Evolutionary conservation across 2,329 filamentous ascomycete species (phyloP).

Genomic region (Verticillium dahliae): DNA sequence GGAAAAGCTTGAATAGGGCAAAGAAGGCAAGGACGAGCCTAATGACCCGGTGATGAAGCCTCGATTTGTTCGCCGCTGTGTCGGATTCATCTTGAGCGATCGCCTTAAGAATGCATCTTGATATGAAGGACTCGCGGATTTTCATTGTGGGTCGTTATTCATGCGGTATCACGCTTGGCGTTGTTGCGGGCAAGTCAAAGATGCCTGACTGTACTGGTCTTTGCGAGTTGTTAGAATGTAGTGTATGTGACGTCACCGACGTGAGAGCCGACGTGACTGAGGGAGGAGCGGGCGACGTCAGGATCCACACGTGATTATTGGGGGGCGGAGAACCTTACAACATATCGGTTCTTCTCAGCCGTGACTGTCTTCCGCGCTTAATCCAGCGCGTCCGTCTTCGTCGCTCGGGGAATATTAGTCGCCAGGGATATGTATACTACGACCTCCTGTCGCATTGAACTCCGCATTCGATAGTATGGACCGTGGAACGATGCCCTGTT

Average conservation of each 20-base stretch:
- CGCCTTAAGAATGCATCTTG: conserved; percentile 51
- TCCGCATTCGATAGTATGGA: not conserved
- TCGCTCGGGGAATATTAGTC: not conserved
- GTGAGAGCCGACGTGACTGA: too few species aligned
- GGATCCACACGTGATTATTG: too few species aligned
- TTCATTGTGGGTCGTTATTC: conserved; percentile 15
- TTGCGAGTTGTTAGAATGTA: too few species aligned
- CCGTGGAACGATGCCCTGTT: not conserved
- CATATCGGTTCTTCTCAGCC: too few species aligned
- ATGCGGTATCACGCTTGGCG: not conserved
- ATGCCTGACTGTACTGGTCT: too few species aligned
- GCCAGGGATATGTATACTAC: not conserved
- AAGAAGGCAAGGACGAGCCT: conserved; percentile 24
- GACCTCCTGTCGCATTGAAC: not conserved
- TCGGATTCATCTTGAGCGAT: conserved; percentile 36
- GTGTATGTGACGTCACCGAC: too few species aligned
- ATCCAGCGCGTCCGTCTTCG: not conserved
- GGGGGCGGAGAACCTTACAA: too few species aligned
- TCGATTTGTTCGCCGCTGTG: not conserved
- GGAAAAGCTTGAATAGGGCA: conserved; percentile 23
- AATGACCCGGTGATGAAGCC: conserved; percentile 19
- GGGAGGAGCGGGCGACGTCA: too few species aligned
- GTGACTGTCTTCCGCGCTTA: too few species aligned
- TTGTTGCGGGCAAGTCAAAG: not conserved
- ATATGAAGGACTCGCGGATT: conserved; percentile 35